Percentiles rank a stretch among this genome's conserved stretches.
These are phyloP conservation scores for Besnoitia besnoiti DNA, from an alignment of 169 alveolate genomes.

Conservation along the genomic window DNA sequence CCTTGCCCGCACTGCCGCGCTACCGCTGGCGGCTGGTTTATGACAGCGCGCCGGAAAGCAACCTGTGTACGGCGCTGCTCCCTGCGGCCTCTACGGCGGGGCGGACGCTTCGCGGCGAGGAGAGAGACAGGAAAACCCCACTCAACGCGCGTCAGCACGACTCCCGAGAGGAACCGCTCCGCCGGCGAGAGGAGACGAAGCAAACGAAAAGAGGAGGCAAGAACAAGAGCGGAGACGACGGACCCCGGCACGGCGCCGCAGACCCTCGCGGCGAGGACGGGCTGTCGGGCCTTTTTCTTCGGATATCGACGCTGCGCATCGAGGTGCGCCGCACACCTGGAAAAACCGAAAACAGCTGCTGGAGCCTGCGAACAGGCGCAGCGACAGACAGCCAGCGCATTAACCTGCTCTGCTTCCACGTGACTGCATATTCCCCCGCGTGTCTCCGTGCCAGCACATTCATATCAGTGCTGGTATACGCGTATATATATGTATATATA, in stretches of 20 bases:
- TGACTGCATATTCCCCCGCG: no score
- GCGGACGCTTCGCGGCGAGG: not conserved
- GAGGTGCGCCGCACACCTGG: not conserved
- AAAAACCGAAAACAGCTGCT: no score
- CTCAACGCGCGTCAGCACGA: not conserved
- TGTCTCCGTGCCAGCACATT: no score
- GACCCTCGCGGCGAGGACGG: no score
- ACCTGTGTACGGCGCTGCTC: not conserved
- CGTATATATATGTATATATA: not conserved
- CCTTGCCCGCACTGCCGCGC: constrained; percentile 20
- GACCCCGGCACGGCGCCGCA: not conserved
- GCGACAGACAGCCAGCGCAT: no score
- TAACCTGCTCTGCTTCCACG: no score
- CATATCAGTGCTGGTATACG: not conserved
- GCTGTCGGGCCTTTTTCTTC: not conserved
- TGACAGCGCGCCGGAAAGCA: not conserved
- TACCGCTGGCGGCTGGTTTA: not conserved
- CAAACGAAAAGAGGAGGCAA: no score
- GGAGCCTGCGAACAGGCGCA: no score
- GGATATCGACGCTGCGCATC: not conserved
- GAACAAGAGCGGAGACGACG: no score
- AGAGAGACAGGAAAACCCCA: not conserved
- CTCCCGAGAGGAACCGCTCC: not conserved
- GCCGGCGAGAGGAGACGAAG: not conserved
- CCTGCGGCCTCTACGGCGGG: not conserved